Percentiles rank a stretch among this genome's conserved stretches.
phyloP scores from a whole-genome alignment of 2,329 filamentous ascomycete genomes.

The Macrophomina phaseolina region DNA sequence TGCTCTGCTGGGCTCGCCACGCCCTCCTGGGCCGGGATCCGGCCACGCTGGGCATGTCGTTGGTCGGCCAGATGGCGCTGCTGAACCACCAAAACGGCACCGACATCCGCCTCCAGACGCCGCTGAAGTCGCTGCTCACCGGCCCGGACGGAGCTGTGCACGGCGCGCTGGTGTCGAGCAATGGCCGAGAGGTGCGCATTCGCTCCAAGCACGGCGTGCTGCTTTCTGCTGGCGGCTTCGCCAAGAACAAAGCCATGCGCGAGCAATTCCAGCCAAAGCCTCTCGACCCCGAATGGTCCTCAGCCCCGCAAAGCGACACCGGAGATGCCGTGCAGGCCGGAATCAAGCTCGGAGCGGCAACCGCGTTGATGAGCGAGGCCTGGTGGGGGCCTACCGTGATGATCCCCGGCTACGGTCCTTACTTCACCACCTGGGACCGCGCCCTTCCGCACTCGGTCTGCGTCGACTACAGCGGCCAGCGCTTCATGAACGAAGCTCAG shows the following conservation, averaged over 20 bases:
- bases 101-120: slow-evolving; percentile 28
- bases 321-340: slow-evolving; percentile 39
- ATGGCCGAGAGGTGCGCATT: slow-evolving; percentile 35
- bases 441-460: slow-evolving; percentile 43
- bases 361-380: slow-evolving; percentile 41
- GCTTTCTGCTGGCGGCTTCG: slow-evolving; percentile 46
- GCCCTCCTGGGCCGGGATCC: background rate
- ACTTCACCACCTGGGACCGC: slow-evolving; percentile 39
- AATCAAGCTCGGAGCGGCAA: slow-evolving; percentile 38
- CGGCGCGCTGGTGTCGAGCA: slow-evolving; percentile 35
- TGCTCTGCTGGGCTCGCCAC: background rate
- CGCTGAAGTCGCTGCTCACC: slow-evolving; percentile 27
- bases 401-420: slow-evolving; percentile 33
- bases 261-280: slow-evolving; percentile 32
- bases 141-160: slow-evolving; percentile 32
- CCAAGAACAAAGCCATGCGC: slow-evolving; percentile 40
- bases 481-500: slow-evolving; percentile 46
- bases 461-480: slow-evolving; percentile 40
- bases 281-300: slow-evolving; percentile 37
- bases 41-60: slow-evolving; percentile 31
- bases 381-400: slow-evolving; percentile 45
- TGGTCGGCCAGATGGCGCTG: slow-evolving; percentile 31
- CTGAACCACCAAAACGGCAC: slow-evolving; percentile 27
- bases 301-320: slow-evolving; percentile 34
- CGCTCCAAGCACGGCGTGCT: slow-evolving; percentile 40